Base-by-base conservation (phyloP, 2,329 filamentous ascomycete genomes). In the Dactylellina sp. region DNA sequence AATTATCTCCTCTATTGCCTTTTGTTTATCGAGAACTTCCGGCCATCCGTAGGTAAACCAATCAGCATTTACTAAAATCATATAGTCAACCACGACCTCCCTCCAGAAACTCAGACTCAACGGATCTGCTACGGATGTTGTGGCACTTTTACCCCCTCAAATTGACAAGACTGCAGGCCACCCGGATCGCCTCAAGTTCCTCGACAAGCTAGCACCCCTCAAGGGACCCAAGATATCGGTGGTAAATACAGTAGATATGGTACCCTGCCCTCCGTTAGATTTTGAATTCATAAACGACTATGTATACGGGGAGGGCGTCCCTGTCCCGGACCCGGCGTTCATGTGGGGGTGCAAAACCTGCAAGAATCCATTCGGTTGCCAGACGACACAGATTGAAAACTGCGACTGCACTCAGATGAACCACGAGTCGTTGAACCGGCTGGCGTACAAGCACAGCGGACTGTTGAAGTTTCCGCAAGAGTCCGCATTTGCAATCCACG, bases 211-310 rank as follows among this genome's bases (percentile, higher is more conserved):
- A 5, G 52, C 70, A 25, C 39, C 60, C 4, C 47, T 78, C 0
- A 70, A 59, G n/a, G 78, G 78, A 2, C 78, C 78, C 6, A 86
- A 87, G 0, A 84, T 92, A 24, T 86, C 86, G 0, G 84, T 93
- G 0, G 81, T 88, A 57, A 94, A 94, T 78, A 82, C 84, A 0
- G 81, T 86, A 1, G 88, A 90, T 76, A 81, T 84, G 1, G 76
- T 84, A 77, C n/a, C 82, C 88, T 12, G 70, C 4, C 85, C 85
- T 0, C 88, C 90, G 0, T 81, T 86, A 0, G 82, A 86, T 40
- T 96, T 95, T 77, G 83, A 83, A 0, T 94, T 93, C 79, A 89
- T 93, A 60, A 83, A 88, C 5, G 81, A 84, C 0, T 88, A 87
- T 7, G 82, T 89, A 2, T 83, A 91, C 0, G 82, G 85, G 1